Conservation (phyloP, 2,329 filamentous ascomycete genomes). For the Calonectria hongkongensis region DNA sequence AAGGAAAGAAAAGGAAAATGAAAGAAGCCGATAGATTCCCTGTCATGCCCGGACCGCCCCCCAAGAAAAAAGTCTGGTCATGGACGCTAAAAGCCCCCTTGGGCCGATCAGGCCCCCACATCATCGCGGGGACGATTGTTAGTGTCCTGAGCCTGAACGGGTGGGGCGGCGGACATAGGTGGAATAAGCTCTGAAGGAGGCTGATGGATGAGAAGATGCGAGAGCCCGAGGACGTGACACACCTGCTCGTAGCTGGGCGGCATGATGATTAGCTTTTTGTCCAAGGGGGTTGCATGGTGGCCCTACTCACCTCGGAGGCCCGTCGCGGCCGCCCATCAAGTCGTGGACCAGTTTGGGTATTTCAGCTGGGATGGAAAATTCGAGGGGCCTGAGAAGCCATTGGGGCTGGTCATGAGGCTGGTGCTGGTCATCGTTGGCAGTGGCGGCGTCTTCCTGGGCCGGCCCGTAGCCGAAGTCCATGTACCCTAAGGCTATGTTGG, state of each 20-base stretch:
- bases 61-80: background rate
- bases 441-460: background rate
- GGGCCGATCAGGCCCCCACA: slow-evolving; percentile 5
- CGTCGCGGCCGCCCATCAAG: background rate
- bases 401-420: background rate
- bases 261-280: background rate
- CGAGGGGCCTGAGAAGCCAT: background rate
- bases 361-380: background rate
- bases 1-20: background rate
- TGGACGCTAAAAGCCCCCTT: slow-evolving; percentile 1
- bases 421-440: background rate
- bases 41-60: slow-evolving; percentile 3
- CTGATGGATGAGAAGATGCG: slow-evolving; percentile 8
- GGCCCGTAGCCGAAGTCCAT: slow-evolving; percentile 10
- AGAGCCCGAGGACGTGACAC: background rate
- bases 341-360: slow-evolving; percentile 11
- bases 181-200: background rate
- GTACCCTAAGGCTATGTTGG: background rate
- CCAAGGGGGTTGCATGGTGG: background rate
- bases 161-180: background rate
- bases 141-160: background rate
- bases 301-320: background rate
- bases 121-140: background rate
- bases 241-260: background rate
- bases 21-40: background rate